phyloP scores from a whole-genome alignment of 768 basidiomycete species.

The Boletus barrowsii region DNA sequence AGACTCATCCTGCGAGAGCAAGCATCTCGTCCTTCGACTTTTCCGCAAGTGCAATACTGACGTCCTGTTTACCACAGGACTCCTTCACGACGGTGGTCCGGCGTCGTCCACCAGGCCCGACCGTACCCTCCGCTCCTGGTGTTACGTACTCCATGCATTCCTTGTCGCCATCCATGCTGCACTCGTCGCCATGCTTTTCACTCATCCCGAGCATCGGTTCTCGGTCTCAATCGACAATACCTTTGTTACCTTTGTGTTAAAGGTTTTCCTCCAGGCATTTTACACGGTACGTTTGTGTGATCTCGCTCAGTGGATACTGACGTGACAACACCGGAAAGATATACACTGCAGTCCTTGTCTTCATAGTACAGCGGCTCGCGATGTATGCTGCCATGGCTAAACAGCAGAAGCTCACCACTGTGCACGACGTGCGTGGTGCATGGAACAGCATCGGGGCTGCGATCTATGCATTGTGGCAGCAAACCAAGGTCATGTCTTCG shows the following conservation, averaged over 20 bases:
- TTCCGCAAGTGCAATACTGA: no score
- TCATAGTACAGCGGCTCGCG: slow-evolving; percentile 12
- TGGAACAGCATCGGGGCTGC: slow-evolving; percentile 27
- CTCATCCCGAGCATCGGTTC: background rate
- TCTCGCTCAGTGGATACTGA: background rate
- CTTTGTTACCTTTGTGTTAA: background rate
- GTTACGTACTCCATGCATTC: background rate
- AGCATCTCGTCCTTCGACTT: no score
- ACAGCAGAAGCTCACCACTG: slow-evolving; percentile 14
- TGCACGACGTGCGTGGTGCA: slow-evolving; percentile 18
- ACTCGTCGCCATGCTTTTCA: background rate
- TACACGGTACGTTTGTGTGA: background rate
- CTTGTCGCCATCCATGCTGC: background rate
- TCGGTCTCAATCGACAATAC: background rate
- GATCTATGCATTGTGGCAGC: slow-evolving; percentile 15
- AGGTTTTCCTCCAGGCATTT: background rate
- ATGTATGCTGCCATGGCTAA: slow-evolving; percentile 2
- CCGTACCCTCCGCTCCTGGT: background rate
- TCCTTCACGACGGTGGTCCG: no score
- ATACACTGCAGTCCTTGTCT: slow-evolving; percentile 15
- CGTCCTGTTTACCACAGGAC: no score
- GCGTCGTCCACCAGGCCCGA: background rate
- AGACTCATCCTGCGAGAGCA: no score
- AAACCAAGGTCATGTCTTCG: slow-evolving; percentile 13
- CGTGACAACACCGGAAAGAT: slow-evolving; percentile 1